Conservation (phyloP, 2,329 filamentous ascomycete species). For the Penicillium fuscoglaucum region DNA sequence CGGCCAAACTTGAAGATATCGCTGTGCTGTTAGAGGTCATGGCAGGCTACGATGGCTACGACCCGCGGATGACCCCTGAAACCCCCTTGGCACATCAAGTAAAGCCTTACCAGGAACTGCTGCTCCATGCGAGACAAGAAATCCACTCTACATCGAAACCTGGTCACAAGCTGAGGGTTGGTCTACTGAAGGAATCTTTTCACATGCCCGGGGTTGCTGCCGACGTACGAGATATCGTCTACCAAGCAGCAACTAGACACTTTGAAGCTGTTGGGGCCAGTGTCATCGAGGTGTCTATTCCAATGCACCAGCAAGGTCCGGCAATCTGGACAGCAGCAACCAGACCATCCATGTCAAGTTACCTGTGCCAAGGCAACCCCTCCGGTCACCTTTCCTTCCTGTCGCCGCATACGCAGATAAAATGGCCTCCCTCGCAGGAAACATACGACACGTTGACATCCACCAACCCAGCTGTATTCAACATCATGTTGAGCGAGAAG, state of each 20-base stretch:
- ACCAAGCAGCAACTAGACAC: too few species aligned
- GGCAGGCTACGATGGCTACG: slow-evolving; percentile 53
- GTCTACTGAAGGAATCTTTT: slow-evolving; percentile 50
- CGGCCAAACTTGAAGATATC: slow-evolving; percentile 45
- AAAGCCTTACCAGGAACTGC: slow-evolving; percentile 33
- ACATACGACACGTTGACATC: slow-evolving; percentile 48
- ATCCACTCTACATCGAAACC: neutral
- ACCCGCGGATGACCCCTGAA: slow-evolving; percentile 44
- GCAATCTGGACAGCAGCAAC: slow-evolving; percentile 50
- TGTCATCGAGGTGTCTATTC: slow-evolving; percentile 49
- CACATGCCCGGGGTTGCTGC: slow-evolving; percentile 40
- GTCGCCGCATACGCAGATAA: slow-evolving; percentile 31
- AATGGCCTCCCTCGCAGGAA: slow-evolving; percentile 41
- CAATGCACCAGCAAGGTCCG: slow-evolving; percentile 48
- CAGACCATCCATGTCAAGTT: slow-evolving; percentile 34
- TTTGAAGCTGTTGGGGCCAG: slow-evolving; percentile 47
- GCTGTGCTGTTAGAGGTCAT: slow-evolving; percentile 48
- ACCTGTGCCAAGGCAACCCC: slow-evolving; percentile 32
- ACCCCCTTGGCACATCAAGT: slow-evolving; percentile 39
- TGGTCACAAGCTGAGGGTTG: slow-evolving; percentile 43
- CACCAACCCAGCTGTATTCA: slow-evolving; percentile 49
- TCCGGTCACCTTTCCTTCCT: slow-evolving; percentile 36
- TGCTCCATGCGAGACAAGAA: slow-evolving; percentile 16
- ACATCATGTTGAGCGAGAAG: slow-evolving; percentile 44
- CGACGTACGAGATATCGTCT: slow-evolving; percentile 43